Evolutionary conservation across 1,284 basidiomycete species (phyloP), one percentile per base, ranked within the genome.

Genomic region (Porogramme epimiltina): DNA sequence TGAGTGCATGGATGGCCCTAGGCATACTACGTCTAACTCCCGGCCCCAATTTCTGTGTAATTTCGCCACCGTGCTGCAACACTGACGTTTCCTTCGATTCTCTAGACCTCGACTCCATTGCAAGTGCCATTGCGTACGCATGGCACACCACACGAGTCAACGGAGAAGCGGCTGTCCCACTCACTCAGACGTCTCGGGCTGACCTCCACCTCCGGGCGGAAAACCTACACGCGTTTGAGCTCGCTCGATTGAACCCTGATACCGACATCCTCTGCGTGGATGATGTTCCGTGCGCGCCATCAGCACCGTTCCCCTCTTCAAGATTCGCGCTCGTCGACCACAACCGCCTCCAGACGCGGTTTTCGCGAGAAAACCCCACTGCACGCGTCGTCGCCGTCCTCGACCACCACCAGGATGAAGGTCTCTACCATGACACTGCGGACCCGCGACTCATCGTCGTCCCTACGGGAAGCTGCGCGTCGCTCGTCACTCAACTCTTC

Each of bases 341-440:
- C 70, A 97, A 97, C 64, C 75, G 76, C 10, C 77, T 96, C 15
- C 73, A 77, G n/a, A 65, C 80, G 0, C 63, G 65, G 3, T 89
- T 88, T 64, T 63, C 72, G 2, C 49, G 59, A 8, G 66, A 70
- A 24, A 70, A 76, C 38, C 68, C 76, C 5, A 66, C 69, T 22
- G 70, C 74, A 1, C 69, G 71, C 9, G 93, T 98, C 4, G 75
- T 83, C 1, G 85, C 89, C 2, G 77, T 98, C 46, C 73, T 99
- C n/a, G 96, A 99, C 68, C 96, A 99, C 67, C 95, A 99, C 68
- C 85, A 81, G 38, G 95, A 98, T 70, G 95, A 95, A 60, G 78
- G 80, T 0, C 72, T 79, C 2, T 83, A 96, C 66, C 66, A 66
- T 4, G 78, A 79, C 50, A 73, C 74, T 3, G 91, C 93, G 0